Evolutionary conservation across 108 stramenopile genomes (phyloP).

Genomic region (Stephanodiscus triporus): DNA sequence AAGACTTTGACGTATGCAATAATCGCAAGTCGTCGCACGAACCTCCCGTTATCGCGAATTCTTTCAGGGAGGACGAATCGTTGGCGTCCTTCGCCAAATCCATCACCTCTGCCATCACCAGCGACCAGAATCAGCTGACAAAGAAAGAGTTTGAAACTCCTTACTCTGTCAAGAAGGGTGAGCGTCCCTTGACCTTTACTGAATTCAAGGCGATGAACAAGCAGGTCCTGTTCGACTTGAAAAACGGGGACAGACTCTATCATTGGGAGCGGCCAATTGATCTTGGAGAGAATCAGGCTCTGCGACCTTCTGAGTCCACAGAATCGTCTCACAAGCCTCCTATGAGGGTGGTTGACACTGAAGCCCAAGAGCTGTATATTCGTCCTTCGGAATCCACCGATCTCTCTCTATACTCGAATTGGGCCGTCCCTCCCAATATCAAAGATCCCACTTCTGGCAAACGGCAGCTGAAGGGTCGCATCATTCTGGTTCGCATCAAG

Average conservation of each 20-base stretch:
- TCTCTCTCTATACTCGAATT: constrained; percentile 7
- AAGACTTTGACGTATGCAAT: constrained; percentile 5
- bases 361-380: constrained; percentile 1
- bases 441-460: constrained; percentile 7
- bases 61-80: background rate
- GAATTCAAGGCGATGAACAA: constrained; percentile 29
- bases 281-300: background rate
- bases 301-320: constrained; percentile 5
- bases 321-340: constrained; percentile 8
- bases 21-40: background rate
- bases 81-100: background rate
- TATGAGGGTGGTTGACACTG: background rate
- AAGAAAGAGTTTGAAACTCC: constrained; percentile 27
- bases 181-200: constrained; percentile 26
- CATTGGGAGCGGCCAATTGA: background rate
- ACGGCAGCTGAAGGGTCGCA: constrained; percentile 39
- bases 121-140: background rate
- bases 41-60: background rate
- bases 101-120: background rate
- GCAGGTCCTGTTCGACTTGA: constrained; percentile 23
- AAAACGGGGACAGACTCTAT: constrained; percentile 7
- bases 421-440: background rate
- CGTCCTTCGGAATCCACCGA: constrained; percentile 6
- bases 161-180: constrained; percentile 26
- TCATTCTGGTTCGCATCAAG: constrained; percentile 30